Conservation (phyloP, 805 yeast genomes). For the Yarrowia sp. region DNA sequence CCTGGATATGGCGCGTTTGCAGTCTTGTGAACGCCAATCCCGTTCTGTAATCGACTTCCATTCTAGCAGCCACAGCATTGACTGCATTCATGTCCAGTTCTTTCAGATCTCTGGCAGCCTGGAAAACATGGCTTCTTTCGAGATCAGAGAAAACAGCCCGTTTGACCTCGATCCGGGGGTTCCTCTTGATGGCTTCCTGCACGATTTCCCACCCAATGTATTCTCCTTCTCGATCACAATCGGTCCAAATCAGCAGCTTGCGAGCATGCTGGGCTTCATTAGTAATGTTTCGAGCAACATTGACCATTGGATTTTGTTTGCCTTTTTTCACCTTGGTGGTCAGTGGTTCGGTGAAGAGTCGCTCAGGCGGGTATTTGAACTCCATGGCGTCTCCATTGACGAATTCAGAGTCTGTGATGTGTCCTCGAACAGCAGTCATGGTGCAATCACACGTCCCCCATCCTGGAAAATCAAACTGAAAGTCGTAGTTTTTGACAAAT, state of each 20-base stretch:
- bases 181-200: conserved; percentile 66
- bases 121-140: conserved; percentile 71
- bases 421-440: conserved; percentile 94
- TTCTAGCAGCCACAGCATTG: conserved; percentile 83
- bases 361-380: conserved; percentile 61
- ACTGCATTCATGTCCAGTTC: conserved; percentile 71
- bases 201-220: conserved; percentile 85
- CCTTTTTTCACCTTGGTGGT: conserved; percentile 53
- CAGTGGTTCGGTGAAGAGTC: conserved; percentile 75
- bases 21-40: conserved; percentile 90
- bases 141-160: conserved; percentile 89
- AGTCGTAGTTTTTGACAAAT: conserved; percentile 81
- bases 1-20: conserved; percentile 58
- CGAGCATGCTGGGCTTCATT: conserved; percentile 67
- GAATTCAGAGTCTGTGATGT: conserved; percentile 66
- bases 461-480: conserved; percentile 67
- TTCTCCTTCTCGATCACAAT: conserved; percentile 97
- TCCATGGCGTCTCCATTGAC: conserved; percentile 49
- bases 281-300: conserved; percentile 70
- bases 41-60: conserved; percentile 85
- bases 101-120: conserved; percentile 76
- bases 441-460: conserved; percentile 77
- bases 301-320: conserved; percentile 46
- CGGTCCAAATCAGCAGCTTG: conserved; percentile 92
- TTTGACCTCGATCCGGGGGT: conserved; percentile 60